Base-by-base conservation (phyloP, 345 rosid species). In the Tarenaya hassleriana region DNA sequence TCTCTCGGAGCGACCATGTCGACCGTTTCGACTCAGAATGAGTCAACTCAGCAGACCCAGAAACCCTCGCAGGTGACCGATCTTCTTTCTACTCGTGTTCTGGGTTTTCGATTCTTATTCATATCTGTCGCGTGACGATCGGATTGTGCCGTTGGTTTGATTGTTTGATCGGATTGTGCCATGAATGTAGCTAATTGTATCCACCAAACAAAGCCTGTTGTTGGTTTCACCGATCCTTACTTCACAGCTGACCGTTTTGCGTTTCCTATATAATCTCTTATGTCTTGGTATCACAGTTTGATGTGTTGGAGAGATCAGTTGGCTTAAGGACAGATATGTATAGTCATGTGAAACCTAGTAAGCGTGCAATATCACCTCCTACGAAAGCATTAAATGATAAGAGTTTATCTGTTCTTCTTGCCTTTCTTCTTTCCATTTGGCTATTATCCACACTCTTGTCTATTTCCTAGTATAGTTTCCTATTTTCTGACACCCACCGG, bases 11-110 rank as follows among this genome's bases (percentile, higher is more conserved):
- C 83, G 24, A 42, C 72, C 42, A 45, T 64, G 38, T 46, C 78
- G 20, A 55, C 70, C 17, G 42, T 39, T 45, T 45, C 73, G 43
- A 21, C 15, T 42, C 73, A 21, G 37, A 61, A 58, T 24, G 69
- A 52, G 16, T 48, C 61, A 12, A 35, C 68, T 60, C 67, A 58
- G 54, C 69, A 32, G n/a, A 67, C 49, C 14, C 44, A 37, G 18
- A 67, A 55, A 49, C 77, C 87, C 9, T 58, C 60, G 1, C 79
- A 70, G 68, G 81, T 77, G 34, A n/a, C n/a, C n/a, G n/a, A 52
- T 47, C 20, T 33, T 38, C 7, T 16, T 18, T 32, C 34, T 4
- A 3, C 41, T 8, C 14, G 15, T 10, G 17, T 21, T 45, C 50
- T 10, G 50, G 55, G 21, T 64, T 47, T 41, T 15, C 45, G 37